Conservation (phyloP, 1,139 yeast genomes). For the Suhomyces panamericanus region DNA sequence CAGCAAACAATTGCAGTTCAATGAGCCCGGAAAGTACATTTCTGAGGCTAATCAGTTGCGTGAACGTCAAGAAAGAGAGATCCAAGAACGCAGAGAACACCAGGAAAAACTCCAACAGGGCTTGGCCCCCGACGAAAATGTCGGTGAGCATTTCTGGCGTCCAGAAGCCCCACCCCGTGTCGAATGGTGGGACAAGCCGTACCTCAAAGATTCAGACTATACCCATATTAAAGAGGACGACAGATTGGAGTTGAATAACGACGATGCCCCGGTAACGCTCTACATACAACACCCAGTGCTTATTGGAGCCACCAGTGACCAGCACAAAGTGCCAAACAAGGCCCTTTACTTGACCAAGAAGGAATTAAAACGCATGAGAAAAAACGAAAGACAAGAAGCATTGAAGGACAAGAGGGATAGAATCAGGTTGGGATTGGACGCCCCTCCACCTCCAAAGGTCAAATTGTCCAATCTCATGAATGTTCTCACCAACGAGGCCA, state of each 20-base stretch:
- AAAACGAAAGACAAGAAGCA: conserved; percentile 63
- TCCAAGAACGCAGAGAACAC: conserved; percentile 24
- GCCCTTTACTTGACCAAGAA: conserved; percentile 69
- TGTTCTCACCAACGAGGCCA: conserved; percentile 83
- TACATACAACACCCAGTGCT: conserved; percentile 85
- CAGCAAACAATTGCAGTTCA: conserved; percentile 47
- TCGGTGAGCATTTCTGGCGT: conserved; percentile 55
- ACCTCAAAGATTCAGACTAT: conserved; percentile 33
- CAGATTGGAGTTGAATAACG: conserved; percentile 32
- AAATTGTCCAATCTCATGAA: conserved; percentile 80
- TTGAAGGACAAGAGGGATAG: conserved; percentile 76
- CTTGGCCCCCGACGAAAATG: conserved; percentile 44
- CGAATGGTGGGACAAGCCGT: conserved; percentile 85
- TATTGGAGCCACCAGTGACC: conserved; percentile 57
- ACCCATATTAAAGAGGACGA: conserved; percentile 20
- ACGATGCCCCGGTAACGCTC: conserved; percentile 52
- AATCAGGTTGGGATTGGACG: conserved; percentile 75
- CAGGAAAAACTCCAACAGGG: conserved; percentile 40
- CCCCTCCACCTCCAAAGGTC: conserved; percentile 90
- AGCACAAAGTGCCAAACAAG: conserved; percentile 39
- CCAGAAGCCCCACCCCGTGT: conserved; percentile 53
- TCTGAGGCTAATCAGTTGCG: conserved; percentile 56
- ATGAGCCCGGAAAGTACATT: conserved; percentile 61
- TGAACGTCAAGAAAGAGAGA: conserved; percentile 35
- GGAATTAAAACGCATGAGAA: conserved; percentile 73